Base-by-base conservation (phyloP, 768 basidiomycete genomes). In the Rhodotorula kratochvilovae region DNA sequence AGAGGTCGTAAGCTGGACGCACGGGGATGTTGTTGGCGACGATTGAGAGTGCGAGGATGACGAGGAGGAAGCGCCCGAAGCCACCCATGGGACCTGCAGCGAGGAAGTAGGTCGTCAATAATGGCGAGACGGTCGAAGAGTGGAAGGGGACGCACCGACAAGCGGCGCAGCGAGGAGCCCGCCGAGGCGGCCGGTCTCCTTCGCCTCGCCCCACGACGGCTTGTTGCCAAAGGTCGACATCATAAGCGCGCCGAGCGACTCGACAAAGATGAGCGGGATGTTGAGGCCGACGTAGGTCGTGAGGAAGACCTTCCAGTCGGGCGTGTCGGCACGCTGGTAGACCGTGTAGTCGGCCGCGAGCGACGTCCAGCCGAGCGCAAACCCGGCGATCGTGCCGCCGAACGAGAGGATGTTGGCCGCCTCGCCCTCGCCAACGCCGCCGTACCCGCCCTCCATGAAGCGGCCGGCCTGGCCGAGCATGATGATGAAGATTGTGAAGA, bases 31-130 rank as follows among this genome's bases (percentile, higher is more conserved):
- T 85, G 79, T 85, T 85, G 72, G 83, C 84, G 19, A 74, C 71
- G 53, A 77, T 72, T 19, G 67, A 62, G 12, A 76, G 78, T 7
- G 84, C 83, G 45, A 85, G 81, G 46, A 84, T 60, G 64, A 84
- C 82, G 51, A 84, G 79, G 64, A 83, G 80, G 80, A 85, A 85
- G 42, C 81, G 81, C n/a, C 83, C 84, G 61, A 81, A 82, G 15
- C 82, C 82, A 45, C 81, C 79, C 76, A 83, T 79, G 1, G 82
- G 39, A 13, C 39, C 53, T 54, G 31, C 31, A 21, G 5, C 3
- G 13, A 29, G 29, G 53, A 27, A 27, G 29, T 15, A 54, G 29
- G 48, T 27, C 48, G 25, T 23, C 23, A 8, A 25, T 8, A n/a
- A 4, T 10, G 12, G 3, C n/a, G 23, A 23, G 35, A 33, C 1